phyloP scores from a whole-genome alignment of 768 basidiomycete species.

The Mycena filopes region DNA sequence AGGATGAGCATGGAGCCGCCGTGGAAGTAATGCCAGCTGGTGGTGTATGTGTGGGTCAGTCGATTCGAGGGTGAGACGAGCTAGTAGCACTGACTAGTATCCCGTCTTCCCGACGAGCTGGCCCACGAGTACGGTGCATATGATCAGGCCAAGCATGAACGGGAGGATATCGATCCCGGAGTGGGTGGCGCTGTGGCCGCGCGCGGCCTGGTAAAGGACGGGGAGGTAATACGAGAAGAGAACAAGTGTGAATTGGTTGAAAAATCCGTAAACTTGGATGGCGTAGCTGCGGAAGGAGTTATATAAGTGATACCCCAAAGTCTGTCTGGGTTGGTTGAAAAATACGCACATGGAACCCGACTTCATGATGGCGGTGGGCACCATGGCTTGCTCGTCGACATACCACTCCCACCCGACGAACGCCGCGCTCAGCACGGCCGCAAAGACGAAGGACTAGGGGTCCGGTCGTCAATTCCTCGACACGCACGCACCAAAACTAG shows the following conservation, averaged over 20 bases:
- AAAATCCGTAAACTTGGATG: slow-evolving; percentile 8
- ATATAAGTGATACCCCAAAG: background rate
- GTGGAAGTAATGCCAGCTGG: slow-evolving; percentile 15
- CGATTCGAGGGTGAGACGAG: background rate
- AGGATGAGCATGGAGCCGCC: slow-evolving; percentile 17
- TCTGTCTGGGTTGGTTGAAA: too few species aligned
- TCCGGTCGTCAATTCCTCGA: background rate
- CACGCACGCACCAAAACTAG: too few species aligned
- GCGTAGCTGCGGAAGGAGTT: background rate
- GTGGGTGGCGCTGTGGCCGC: slow-evolving; percentile 15
- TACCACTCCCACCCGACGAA: slow-evolving; percentile 13
- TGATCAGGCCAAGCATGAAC: slow-evolving; percentile 4
- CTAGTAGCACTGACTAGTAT: too few species aligned
- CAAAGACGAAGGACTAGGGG: slow-evolving; percentile 22
- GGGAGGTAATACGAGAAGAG: slow-evolving; percentile 30
- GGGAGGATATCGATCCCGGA: slow-evolving; percentile 13
- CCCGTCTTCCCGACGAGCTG: slow-evolving; percentile 10
- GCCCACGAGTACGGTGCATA: slow-evolving; percentile 5
- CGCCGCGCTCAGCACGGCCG: background rate
- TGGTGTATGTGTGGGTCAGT: background rate
- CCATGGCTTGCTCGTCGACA: slow-evolving; percentile 16
- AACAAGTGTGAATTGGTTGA: slow-evolving; percentile 18
- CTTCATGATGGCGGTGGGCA: slow-evolving; percentile 13
- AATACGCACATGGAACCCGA: slow-evolving; percentile 3
- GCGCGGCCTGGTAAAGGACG: slow-evolving; percentile 27